Percentiles rank a stretch among this genome's conserved stretches.
phyloP scores from a whole-genome alignment of 441 rosid genomes.

The Corymbia citriodora region DNA sequence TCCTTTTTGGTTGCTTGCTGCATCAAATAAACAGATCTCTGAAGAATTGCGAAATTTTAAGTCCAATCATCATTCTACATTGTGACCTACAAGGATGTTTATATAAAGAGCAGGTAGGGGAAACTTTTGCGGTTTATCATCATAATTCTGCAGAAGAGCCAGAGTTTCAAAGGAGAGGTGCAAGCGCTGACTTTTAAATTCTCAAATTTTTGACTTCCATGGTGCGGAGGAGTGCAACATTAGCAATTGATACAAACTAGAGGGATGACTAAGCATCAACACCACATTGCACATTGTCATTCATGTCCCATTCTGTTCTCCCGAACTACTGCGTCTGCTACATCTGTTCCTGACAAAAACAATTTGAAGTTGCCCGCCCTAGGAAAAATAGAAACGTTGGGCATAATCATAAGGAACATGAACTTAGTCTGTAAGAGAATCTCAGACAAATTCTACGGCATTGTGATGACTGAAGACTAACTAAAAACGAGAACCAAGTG shows the following conservation, averaged over 20 bases:
- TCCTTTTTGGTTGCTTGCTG: not conserved
- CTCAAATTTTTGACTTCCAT: not conserved
- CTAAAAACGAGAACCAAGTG: no score
- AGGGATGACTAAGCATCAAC: not conserved
- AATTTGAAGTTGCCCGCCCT: not conserved
- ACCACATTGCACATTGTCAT: not conserved
- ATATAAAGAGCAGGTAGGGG: not conserved
- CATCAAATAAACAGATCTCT: not conserved
- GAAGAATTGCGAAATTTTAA: no score
- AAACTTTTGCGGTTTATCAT: not conserved
- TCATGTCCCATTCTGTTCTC: not conserved
- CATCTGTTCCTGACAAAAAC: not conserved
- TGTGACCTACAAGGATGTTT: not conserved
- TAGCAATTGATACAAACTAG: not conserved
- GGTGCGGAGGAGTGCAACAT: not conserved
- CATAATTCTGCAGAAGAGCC: not conserved
- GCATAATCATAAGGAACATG: not conserved
- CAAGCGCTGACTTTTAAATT: not conserved
- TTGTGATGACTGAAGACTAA: no score
- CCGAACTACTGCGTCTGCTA: not conserved
- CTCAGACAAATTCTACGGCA: no score
- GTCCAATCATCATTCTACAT: not conserved
- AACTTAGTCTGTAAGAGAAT: not conserved
- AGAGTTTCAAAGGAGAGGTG: not conserved
- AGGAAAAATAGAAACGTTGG: not conserved